phyloP scores from a whole-genome alignment of 2,329 filamentous ascomycete species.

The Drechslerella dactyloides region DNA sequence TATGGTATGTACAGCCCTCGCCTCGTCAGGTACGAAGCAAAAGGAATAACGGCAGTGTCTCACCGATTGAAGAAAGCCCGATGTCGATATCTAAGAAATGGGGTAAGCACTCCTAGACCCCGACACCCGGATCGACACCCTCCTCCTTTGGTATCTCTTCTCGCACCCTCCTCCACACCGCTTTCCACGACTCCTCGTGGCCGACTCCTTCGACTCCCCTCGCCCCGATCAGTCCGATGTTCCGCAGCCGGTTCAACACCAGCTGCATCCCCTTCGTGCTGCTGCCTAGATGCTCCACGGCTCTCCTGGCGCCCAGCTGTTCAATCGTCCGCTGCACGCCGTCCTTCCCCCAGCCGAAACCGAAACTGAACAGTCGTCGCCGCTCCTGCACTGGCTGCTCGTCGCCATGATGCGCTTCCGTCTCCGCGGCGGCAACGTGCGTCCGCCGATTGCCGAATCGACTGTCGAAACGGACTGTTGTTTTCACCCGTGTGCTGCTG shows the following conservation, averaged over 20 bases:
- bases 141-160: conserved; percentile 45
- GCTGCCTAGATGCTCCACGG: conserved; percentile 77
- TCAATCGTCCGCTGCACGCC: conserved; percentile 82
- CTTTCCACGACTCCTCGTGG: conserved; percentile 62
- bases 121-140: conserved; percentile 27
- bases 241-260: conserved; percentile 73
- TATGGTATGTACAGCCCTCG: conserved; percentile 39
- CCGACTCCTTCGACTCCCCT: conserved; percentile 73
- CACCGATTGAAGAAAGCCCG: no score
- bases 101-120: conserved; percentile 9
- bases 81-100: conserved; percentile 3
- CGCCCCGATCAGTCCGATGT: conserved; percentile 72
- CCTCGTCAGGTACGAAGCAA: background rate
- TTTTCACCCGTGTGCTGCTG: conserved; percentile 53
- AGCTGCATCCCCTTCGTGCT: conserved; percentile 83
- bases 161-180: conserved; percentile 53
- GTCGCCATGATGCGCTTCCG: conserved; percentile 56
- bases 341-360: conserved; percentile 67
- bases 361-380: conserved; percentile 62
- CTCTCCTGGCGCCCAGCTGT: conserved; percentile 76
- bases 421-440: conserved; percentile 57
- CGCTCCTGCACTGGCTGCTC: conserved; percentile 58
- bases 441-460: conserved; percentile 55
- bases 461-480: conserved; percentile 54
- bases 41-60: background rate